These are phyloP conservation scores for Gastrodia elata DNA, from an alignment of 106 monocot species.

Conservation along the genomic window DNA sequence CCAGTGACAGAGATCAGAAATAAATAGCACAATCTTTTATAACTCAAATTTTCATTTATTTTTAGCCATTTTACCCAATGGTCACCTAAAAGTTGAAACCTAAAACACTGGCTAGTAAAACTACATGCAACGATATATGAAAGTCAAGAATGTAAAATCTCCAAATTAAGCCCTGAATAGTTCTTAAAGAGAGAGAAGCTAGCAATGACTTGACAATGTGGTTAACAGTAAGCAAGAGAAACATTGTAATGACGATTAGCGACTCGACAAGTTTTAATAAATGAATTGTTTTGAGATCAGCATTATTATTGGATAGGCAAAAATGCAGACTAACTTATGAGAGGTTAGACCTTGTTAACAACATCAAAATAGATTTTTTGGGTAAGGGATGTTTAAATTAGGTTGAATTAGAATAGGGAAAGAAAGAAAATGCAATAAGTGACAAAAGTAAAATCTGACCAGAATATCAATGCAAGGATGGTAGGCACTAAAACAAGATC, in stretches of 20 bases:
- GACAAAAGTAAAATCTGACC: no score
- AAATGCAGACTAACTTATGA: not conserved
- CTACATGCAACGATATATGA: not conserved
- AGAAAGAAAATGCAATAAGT: not conserved
- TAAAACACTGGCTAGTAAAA: not conserved
- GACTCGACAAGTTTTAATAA: not conserved
- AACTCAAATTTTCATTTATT: not conserved
- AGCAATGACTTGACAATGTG: not conserved
- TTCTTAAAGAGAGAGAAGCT: not conserved
- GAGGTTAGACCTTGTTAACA: not conserved
- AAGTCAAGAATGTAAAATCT: not conserved
- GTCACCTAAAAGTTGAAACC: not conserved
- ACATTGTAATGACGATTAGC: not conserved
- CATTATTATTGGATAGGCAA: not conserved
- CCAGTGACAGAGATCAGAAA: not conserved
- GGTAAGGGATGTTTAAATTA: not conserved
- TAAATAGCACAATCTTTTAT: not conserved
- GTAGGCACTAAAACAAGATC: no score
- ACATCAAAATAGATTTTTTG: not conserved
- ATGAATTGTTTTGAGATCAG: not conserved
- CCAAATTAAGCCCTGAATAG: not conserved
- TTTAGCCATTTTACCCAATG: not conserved
- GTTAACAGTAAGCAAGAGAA: not conserved
- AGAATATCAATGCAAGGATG: no score
- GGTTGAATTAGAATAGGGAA: not conserved